These are phyloP conservation scores for Aspergillus novofumigatus DNA, from an alignment of 2,329 filamentous ascomycete species.

Conservation along the genomic window DNA sequence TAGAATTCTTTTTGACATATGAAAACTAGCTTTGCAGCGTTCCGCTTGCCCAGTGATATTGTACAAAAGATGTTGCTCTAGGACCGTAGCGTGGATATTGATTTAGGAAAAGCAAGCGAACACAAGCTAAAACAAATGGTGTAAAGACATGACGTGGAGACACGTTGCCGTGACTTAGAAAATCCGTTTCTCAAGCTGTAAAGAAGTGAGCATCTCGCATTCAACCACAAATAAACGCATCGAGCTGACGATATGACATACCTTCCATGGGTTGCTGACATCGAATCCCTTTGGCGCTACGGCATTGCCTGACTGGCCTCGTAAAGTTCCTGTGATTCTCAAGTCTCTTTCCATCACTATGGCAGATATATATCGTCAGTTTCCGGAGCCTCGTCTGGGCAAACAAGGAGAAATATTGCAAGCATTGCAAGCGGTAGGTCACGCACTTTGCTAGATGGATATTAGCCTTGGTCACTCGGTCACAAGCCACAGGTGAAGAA, in stretches of 20 bases:
- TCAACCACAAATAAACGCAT: neutral
- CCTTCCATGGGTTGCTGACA: constrained; percentile 65
- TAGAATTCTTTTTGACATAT: constrained; percentile 11
- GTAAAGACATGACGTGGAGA: constrained; percentile 19
- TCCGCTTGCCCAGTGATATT: constrained; percentile 9
- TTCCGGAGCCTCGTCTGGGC: neutral
- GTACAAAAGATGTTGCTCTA: constrained; percentile 18
- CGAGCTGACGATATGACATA: constrained; percentile 33
- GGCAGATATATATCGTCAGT: constrained; percentile 20
- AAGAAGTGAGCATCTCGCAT: constrained; percentile 19
- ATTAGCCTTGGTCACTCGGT: constrained; percentile 37
- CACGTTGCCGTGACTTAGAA: constrained; percentile 28
- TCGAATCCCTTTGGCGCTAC: constrained; percentile 60
- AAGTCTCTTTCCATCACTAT: constrained; percentile 65
- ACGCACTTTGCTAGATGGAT: constrained; percentile 51
- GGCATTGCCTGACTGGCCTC: constrained; percentile 59
- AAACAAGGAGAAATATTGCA: neutral
- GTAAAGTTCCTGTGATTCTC: constrained; percentile 56
- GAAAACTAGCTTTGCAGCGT: constrained; percentile 5
- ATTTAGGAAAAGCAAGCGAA: constrained; percentile 14
- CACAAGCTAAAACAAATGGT: constrained; percentile 16
- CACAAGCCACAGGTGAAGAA: constrained; percentile 7
- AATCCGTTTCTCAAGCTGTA: constrained; percentile 39
- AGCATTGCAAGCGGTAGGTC: constrained; percentile 13
- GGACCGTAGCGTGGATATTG: constrained; percentile 17